Evolutionary conservation across 441 rosid genomes (phyloP).

Genomic region (Capsella rubella): DNA sequence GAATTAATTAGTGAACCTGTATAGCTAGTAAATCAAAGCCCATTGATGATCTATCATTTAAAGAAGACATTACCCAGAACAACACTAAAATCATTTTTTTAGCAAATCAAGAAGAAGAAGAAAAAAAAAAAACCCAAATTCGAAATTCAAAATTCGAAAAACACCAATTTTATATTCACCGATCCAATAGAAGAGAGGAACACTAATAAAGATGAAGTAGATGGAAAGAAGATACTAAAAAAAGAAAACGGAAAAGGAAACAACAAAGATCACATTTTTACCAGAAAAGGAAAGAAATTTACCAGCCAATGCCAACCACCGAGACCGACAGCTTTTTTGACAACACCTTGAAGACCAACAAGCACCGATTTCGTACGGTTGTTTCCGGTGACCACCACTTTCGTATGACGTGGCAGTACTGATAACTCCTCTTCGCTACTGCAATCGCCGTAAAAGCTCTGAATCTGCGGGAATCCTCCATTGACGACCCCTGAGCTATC

Average conservation of each 20-base stretch:
- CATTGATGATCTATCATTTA: constrained; percentile 28
- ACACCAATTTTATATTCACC: not conserved
- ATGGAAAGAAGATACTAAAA: not conserved
- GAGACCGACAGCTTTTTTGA: constrained; percentile 94
- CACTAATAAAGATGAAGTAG: not conserved
- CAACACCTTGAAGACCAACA: constrained; percentile 99
- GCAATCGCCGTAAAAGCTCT: constrained; percentile 72
- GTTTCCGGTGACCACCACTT: constrained; percentile 96
- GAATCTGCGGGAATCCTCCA: constrained; percentile 69
- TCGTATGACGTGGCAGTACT: constrained; percentile 96
- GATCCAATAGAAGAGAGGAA: constrained; percentile 1
- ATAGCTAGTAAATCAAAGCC: not conserved
- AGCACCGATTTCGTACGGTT: constrained; percentile 97
- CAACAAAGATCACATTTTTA: not conserved
- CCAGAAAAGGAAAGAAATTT: constrained; percentile 13
- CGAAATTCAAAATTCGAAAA: constrained; percentile 29
- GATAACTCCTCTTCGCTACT: constrained; percentile 96
- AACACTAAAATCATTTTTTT: not conserved
- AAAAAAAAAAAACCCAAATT: constrained; percentile 20
- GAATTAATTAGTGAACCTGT: not conserved
- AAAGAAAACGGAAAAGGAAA: constrained; percentile 1
- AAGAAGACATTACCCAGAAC: not conserved
- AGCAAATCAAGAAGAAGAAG: not conserved
- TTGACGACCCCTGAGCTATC: constrained; percentile 65
- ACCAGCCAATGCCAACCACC: constrained; percentile 99